Evolutionary conservation across 768 basidiomycete species (phyloP).

Genomic region (Suillus spraguei): DNA sequence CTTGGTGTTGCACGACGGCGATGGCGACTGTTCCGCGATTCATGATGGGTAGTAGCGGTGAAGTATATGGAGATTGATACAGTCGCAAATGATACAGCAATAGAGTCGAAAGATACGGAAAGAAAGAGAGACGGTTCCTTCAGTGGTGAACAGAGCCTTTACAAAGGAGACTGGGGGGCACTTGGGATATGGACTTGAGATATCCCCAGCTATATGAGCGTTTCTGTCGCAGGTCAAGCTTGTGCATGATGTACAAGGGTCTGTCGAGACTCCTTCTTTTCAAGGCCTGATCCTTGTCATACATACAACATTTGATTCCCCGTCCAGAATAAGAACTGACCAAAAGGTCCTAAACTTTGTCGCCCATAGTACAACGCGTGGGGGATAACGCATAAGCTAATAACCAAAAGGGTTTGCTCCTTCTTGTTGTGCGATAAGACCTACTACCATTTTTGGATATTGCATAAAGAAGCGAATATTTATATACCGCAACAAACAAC

Average conservation of each 20-base stretch:
- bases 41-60: slow-evolving; percentile 37
- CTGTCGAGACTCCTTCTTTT: not conserved
- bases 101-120: slow-evolving; percentile 3
- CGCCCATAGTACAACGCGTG: not conserved
- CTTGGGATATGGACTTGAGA: not conserved
- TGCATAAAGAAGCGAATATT: no score
- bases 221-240: not conserved
- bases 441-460: no score
- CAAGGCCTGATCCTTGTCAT: slow-evolving; percentile 21
- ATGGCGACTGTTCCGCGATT: slow-evolving; percentile 64
- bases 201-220: slow-evolving; percentile 22
- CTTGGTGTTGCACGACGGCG: slow-evolving; percentile 67
- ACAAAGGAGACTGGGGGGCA: slow-evolving; percentile 6
- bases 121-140: slow-evolving; percentile 8
- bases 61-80: slow-evolving; percentile 17
- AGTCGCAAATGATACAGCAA: slow-evolving; percentile 25
- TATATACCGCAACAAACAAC: no score
- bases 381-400: slow-evolving; percentile 19
- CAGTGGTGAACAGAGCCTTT: not conserved
- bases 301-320: slow-evolving; percentile 2
- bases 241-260: not conserved
- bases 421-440: not conserved
- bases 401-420: slow-evolving; percentile 1
- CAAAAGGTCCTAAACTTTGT: not conserved
- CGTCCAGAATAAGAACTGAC: not conserved